Conservation (phyloP, 768 basidiomycete species). For the Boletus tomentosulus region DNA sequence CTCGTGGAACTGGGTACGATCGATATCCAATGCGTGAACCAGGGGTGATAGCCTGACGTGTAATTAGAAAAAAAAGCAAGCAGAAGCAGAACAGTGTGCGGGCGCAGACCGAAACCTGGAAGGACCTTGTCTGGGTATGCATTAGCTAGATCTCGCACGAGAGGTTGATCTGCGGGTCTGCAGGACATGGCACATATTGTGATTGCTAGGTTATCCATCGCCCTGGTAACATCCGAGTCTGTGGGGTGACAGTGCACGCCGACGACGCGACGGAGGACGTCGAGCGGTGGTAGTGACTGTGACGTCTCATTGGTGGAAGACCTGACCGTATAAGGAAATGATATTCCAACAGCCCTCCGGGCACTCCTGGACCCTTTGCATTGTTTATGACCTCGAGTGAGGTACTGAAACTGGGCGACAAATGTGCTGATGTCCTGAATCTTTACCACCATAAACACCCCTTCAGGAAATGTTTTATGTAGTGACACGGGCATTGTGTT, state of each 20-base stretch:
- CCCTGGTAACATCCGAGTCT: conserved; percentile 53
- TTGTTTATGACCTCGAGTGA: no score
- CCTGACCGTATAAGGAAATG: no score
- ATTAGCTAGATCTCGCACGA: conserved; percentile 62
- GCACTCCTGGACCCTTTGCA: no score
- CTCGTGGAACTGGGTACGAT: conserved; percentile 43
- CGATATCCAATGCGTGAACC: conserved; percentile 83
- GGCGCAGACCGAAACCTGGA: conserved; percentile 81
- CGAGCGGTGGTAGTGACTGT: conserved; percentile 22
- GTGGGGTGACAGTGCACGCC: conserved; percentile 95
- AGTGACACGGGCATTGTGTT: no score
- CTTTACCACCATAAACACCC: no score
- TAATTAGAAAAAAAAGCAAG: conserved; percentile 4
- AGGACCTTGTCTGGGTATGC: conserved; percentile 62
- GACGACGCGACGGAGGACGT: conserved; percentile 63
- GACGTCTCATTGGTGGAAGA: no score
- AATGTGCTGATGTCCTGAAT: no score
- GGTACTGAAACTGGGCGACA: no score
- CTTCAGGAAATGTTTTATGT: no score
- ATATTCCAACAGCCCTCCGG: no score
- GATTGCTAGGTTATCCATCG: conserved; percentile 55
- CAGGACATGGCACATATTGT: conserved; percentile 85
- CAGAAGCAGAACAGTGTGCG: conserved; percentile 1
- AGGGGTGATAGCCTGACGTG: conserved; percentile 80
- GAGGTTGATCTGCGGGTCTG: conserved; percentile 59